Conservation (phyloP, 1,139 yeast genomes). For the Suhomyces anneliseae region DNA sequence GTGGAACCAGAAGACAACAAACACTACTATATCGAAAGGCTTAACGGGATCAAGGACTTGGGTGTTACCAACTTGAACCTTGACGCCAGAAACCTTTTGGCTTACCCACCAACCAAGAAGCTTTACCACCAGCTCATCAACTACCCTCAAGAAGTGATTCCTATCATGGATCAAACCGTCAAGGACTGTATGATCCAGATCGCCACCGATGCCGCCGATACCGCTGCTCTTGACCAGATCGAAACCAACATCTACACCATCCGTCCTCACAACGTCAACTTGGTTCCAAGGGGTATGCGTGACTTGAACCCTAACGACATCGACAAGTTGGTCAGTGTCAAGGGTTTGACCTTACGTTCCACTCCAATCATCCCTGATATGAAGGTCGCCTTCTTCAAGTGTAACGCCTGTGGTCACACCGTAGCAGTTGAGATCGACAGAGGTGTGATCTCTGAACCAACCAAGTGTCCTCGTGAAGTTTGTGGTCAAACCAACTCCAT, state of each 20-base stretch:
- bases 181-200: slow-evolving; percentile 87
- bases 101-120: slow-evolving; percentile 74
- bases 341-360: slow-evolving; percentile 86
- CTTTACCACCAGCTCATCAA: slow-evolving; percentile 82
- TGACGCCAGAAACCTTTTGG: slow-evolving; percentile 76
- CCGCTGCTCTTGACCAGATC: slow-evolving; percentile 57
- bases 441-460: slow-evolving; percentile 92
- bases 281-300: slow-evolving; percentile 76
- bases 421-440: slow-evolving; percentile 90
- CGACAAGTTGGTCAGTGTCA: slow-evolving; percentile 86
- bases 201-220: slow-evolving; percentile 56
- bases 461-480: slow-evolving; percentile 83
- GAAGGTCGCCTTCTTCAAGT: slow-evolving; percentile 95
- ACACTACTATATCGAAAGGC: slow-evolving; percentile 67
- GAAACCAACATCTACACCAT: slow-evolving; percentile 84
- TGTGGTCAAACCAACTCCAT: slow-evolving; percentile 88
- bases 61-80: slow-evolving; percentile 83
- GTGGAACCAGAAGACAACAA: slow-evolving; percentile 66
- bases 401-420: slow-evolving; percentile 94
- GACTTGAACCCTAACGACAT: slow-evolving; percentile 95
- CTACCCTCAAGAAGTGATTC: slow-evolving; percentile 95
- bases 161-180: slow-evolving; percentile 95
- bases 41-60: slow-evolving; percentile 71
- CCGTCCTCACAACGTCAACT: slow-evolving; percentile 78
- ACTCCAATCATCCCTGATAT: slow-evolving; percentile 95